A percentile compares a stretch with the other conserved stretches of the same genome.
Conservation (phyloP, 306 rosid species). For the Vigna reflexopilosa region DNA sequence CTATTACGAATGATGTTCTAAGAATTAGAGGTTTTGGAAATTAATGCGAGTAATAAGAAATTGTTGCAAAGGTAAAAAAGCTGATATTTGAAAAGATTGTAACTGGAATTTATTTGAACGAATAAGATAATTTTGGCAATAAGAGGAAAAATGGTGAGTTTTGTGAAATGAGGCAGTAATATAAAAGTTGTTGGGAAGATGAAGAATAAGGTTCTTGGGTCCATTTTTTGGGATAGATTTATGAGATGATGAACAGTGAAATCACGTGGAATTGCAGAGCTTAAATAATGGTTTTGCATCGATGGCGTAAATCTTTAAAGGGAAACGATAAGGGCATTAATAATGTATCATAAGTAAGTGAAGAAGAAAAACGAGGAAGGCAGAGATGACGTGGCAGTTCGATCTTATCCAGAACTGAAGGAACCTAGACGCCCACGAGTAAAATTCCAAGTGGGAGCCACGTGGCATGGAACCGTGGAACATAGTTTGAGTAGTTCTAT, state of each 20-base stretch:
- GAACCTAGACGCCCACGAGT: conserved; percentile 46
- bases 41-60: too few relatives aligned
- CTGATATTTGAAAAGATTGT: too few relatives aligned
- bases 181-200: too few relatives aligned
- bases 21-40: too few relatives aligned
- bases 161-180: too few relatives aligned
- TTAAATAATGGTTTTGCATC: neutral
- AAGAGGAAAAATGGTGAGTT: too few relatives aligned
- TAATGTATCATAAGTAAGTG: too few relatives aligned
- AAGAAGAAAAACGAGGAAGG: neutral
- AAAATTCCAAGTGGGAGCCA: conserved; percentile 45
- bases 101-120: too few relatives aligned
- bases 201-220: neutral
- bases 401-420: conserved; percentile 49
- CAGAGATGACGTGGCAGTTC: conserved; percentile 39
- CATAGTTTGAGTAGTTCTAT: conserved; percentile 1
- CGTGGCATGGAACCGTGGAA: conserved; percentile 39
- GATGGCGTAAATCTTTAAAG: neutral
- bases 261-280: conserved; percentile 14
- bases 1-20: too few relatives aligned
- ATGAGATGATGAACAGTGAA: neutral
- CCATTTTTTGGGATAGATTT: neutral
- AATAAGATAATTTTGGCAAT: too few relatives aligned
- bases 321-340: neutral
- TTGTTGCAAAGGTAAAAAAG: too few relatives aligned